phyloP scores from a whole-genome alignment of 768 basidiomycete species.

The Aureoboletus auriporus region DNA sequence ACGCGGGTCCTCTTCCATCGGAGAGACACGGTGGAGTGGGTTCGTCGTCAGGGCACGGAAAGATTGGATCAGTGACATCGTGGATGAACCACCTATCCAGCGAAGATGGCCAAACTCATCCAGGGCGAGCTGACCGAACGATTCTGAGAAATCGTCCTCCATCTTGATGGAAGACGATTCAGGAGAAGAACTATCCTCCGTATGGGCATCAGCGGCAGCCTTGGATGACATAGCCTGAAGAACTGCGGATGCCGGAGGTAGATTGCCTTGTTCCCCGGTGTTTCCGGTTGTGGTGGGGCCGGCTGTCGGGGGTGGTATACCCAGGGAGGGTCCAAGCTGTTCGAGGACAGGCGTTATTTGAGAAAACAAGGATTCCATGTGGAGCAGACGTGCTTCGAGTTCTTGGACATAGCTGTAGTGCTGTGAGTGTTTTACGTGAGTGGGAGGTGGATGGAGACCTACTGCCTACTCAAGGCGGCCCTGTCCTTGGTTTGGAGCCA shows the following conservation, averaged over 20 bases:
- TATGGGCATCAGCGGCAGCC: constrained; percentile 32
- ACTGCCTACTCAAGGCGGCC: constrained; percentile 88
- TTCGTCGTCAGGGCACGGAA: constrained; percentile 74
- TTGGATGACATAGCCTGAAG: constrained; percentile 37
- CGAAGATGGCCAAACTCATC: constrained; percentile 89
- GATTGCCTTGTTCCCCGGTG: constrained; percentile 7
- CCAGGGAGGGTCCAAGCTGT: constrained; percentile 57
- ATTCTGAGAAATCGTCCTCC: constrained; percentile 75
- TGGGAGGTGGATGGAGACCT: constrained; percentile 28
- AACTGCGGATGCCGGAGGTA: constrained; percentile 26
- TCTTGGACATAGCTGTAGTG: constrained; percentile 79
- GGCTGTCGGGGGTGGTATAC: constrained; percentile 33
- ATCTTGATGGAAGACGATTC: constrained; percentile 33
- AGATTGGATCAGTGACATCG: constrained; percentile 88
- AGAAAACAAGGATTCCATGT: constrained; percentile 84
- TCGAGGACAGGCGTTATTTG: constrained; percentile 80
- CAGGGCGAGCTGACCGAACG: constrained; percentile 82
- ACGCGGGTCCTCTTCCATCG: constrained; percentile 79
- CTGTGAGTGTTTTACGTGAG: constrained; percentile 16
- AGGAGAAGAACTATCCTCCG: constrained; percentile 32
- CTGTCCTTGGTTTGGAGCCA: constrained; percentile 92
- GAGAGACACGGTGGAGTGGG: constrained; percentile 72
- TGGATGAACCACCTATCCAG: constrained; percentile 90
- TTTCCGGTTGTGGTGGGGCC: constrained; percentile 20
- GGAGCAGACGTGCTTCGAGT: constrained; percentile 79